Percentiles rank a stretch among this genome's conserved stretches.
Evolutionary conservation across 2,329 filamentous ascomycete genomes (phyloP).

Genomic region (Claviceps monticola): DNA sequence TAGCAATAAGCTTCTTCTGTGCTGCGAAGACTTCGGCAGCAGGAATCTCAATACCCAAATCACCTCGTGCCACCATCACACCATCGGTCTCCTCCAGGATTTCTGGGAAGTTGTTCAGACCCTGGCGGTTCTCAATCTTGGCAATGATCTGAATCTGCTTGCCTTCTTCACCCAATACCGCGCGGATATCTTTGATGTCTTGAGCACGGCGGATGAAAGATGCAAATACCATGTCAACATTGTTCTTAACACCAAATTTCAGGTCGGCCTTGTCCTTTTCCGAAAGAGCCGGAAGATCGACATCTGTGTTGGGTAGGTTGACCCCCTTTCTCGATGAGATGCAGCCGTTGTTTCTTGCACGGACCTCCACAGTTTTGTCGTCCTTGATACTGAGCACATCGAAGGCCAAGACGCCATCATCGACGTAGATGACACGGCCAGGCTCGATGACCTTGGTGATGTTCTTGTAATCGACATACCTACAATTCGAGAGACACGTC

Average conservation of each 20-base stretch:
- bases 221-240: conserved; percentile 97
- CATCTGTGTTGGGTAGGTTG: conserved; percentile 96
- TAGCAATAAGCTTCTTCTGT: conserved; percentile 99
- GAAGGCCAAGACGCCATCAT: conserved; percentile 95
- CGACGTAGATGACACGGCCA: conserved; percentile 92
- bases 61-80: conserved; percentile 99
- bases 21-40: conserved; percentile 97
- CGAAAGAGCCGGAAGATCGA: conserved; percentile 91
- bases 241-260: conserved; percentile 93
- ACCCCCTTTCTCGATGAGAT: conserved; percentile 99
- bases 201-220: conserved; percentile 93
- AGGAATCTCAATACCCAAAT: conserved; percentile 91
- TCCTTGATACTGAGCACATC: conserved; percentile 81
- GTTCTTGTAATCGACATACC: conserved; percentile 99
- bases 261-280: conserved; percentile 97
- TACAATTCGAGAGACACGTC: conserved; percentile 18
- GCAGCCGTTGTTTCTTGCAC: conserved; percentile 91
- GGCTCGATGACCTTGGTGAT: conserved; percentile 94
- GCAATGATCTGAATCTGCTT: conserved; percentile 98
- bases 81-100: conserved; percentile 93
- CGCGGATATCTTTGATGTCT: conserved; percentile 86
- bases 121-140: conserved; percentile 99
- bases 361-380: conserved; percentile 74
- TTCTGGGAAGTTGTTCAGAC: conserved; percentile 98
- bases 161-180: conserved; percentile 80